Conservation (phyloP, 805 yeast genomes). For the Pichia heedii region DNA sequence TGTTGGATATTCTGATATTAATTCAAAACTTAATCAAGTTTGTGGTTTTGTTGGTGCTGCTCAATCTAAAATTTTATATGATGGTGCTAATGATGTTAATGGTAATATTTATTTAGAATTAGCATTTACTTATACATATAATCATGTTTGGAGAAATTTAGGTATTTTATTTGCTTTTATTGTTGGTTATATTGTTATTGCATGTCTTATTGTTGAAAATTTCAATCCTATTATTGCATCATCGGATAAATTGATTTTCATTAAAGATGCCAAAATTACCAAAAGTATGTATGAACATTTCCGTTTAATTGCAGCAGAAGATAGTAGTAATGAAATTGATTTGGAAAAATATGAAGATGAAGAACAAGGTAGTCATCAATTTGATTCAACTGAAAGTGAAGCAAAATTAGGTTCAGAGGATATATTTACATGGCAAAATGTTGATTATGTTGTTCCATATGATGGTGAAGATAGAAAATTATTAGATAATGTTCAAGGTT, state of each 20-base stretch:
- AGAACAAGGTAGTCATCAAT: too few species aligned
- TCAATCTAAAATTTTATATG: too few species aligned
- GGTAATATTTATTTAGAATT: slow-evolving; percentile 42
- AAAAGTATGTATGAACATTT: slow-evolving; percentile 17
- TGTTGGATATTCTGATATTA: slow-evolving; percentile 38
- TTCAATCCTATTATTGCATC: slow-evolving; percentile 23
- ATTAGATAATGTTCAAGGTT: slow-evolving; percentile 37
- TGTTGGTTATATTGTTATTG: slow-evolving; percentile 28
- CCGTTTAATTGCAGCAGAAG: not conserved
- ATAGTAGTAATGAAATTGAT: slow-evolving; percentile 14
- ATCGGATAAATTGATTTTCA: slow-evolving; percentile 27
- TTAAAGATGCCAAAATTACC: slow-evolving; percentile 21
- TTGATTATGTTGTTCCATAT: slow-evolving; percentile 47
- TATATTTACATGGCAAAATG: slow-evolving; percentile 54
- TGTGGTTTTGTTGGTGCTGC: slow-evolving; percentile 42
- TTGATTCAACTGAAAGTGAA: too few species aligned
- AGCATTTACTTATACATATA: slow-evolving; percentile 42
- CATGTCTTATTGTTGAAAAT: slow-evolving; percentile 23
- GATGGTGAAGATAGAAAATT: slow-evolving; percentile 33
- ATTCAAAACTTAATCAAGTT: slow-evolving; percentile 32
- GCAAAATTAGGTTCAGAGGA: slow-evolving; percentile 35
- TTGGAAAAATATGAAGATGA: slow-evolving; percentile 24
- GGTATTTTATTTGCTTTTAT: slow-evolving; percentile 42
- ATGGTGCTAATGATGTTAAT: slow-evolving; percentile 33
- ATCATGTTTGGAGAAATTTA: slow-evolving; percentile 72